These are phyloP conservation scores for Rhododendron williamsianum DNA, from an alignment of 148 eudicot genomes.

Conservation along the genomic window DNA sequence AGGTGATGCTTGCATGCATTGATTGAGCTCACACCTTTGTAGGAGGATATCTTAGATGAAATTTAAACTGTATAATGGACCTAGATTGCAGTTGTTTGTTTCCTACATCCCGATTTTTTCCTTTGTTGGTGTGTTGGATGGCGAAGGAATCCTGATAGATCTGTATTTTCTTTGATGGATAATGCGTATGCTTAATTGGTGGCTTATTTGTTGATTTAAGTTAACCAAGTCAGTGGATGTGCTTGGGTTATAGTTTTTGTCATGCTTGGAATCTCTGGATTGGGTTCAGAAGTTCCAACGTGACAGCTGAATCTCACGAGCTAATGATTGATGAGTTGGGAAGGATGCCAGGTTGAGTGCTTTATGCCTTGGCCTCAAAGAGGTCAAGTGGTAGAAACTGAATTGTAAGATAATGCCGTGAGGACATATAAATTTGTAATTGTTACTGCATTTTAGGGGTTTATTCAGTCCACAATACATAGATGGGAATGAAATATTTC, in stretches of 20 bases:
- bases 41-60: neutral
- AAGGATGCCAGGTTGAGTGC: neutral
- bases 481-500: neutral
- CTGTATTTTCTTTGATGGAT: neutral
- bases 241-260: neutral
- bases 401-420: neutral
- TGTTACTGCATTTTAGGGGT: neutral
- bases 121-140: neutral
- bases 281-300: neutral
- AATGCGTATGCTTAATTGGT: neutral
- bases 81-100: neutral
- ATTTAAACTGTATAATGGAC: neutral
- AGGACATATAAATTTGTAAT: neutral
- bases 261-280: neutral
- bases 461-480: neutral
- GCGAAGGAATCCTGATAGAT: neutral
- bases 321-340: neutral
- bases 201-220: neutral
- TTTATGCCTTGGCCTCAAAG: neutral
- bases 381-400: neutral
- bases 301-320: neutral
- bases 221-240: neutral
- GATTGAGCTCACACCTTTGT: neutral
- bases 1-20: neutral
- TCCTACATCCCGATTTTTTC: neutral